Evolutionary conservation across 2,329 filamentous ascomycete species (phyloP).

Genomic region (Fonsecaea pedrosoi): DNA sequence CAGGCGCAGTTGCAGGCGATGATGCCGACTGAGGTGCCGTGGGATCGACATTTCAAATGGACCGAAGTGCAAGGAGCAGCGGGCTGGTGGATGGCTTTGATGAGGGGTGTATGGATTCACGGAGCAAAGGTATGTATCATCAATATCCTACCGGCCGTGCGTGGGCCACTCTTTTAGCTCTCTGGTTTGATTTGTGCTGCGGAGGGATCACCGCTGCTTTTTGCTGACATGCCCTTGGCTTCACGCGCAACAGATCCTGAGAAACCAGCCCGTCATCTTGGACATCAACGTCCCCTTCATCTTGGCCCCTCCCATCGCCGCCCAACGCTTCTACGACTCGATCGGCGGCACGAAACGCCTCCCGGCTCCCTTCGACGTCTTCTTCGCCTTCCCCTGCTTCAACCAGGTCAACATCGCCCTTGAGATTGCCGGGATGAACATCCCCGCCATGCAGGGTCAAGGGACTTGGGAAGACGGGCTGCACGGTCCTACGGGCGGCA

Average conservation of each 20-base stretch:
- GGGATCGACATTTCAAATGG: conserved; percentile 43
- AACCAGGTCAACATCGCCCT: conserved; percentile 33
- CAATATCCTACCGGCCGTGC: not conserved
- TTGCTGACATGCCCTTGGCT: not conserved
- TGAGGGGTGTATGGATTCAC: conserved; percentile 45
- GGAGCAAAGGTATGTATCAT: conserved; percentile 37
- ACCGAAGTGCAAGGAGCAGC: conserved; percentile 42
- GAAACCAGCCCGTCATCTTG: conserved; percentile 45
- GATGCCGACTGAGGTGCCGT: conserved; percentile 23
- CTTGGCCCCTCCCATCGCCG: conserved; percentile 34
- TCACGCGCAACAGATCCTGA: conserved; percentile 34
- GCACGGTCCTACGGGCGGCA: conserved; percentile 34
- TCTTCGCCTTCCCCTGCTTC: conserved; percentile 38
- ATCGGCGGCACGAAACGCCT: conserved; percentile 34
- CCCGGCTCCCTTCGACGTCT: conserved; percentile 27
- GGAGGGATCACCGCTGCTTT: not conserved
- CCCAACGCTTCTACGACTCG: conserved; percentile 32
- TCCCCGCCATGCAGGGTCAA: conserved; percentile 29
- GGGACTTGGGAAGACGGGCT: conserved; percentile 28
- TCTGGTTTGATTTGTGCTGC: too few relatives aligned
- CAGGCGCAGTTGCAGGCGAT: conserved; percentile 25
- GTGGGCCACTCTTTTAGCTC: too few relatives aligned
- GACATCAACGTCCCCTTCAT: conserved; percentile 41
- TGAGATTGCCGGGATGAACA: conserved; percentile 37
- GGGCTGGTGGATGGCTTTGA: conserved; percentile 46